Evolutionary conservation across 2,329 filamentous ascomycete species (phyloP), one percentile per base, ranked within the genome.

Genomic region (Trichophyton mentagrophytes): DNA sequence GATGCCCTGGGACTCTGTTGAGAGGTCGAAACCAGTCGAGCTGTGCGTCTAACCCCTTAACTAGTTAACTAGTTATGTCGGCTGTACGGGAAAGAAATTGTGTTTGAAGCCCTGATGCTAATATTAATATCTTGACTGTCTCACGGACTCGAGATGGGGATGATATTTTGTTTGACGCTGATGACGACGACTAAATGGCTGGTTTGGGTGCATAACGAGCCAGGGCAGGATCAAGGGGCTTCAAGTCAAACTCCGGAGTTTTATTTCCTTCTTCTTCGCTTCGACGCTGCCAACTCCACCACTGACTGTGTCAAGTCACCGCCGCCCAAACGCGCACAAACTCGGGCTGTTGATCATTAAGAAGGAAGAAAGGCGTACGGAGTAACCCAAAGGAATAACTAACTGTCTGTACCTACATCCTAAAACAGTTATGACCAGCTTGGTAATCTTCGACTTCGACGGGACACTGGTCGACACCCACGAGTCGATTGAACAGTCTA

Each of bases 381-480:
- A 1, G 9, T 38, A 38, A 30, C 6, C 6, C 3, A 47, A 47
- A 22, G 6, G 17, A 22, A 44, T 20, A 44, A 7, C 15, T n/a
- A 44, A 7, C 15, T n/a, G n/a, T n/a, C 15, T n/a, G 40, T 44
- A n/a, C 17, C 17, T 17, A 17, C n/a, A 44, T n/a, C 40, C n/a
- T 30, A 30, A n/a, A 44, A 8, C 60, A 58, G 20, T 36, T 36
- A 62, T 62, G 61, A 53, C 36, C 9, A 55, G 42, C 9, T 30
- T 60, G 11, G 55, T 57, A 15, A 62, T 62, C 53, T 62, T 62
- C 58, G 61, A 62, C 46, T 62, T 62, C 15, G 61, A 62, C 27
- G 61, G 61, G 8, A 62, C 61, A 13, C 58, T 62, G n/a, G 60
- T 62, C 53, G 61, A 62, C 47, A 62, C 61, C 58, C 61, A 60